These are phyloP conservation scores for Diacronema lutheri DNA, from an alignment of 78 protist species.

Conservation along the genomic window DNA sequence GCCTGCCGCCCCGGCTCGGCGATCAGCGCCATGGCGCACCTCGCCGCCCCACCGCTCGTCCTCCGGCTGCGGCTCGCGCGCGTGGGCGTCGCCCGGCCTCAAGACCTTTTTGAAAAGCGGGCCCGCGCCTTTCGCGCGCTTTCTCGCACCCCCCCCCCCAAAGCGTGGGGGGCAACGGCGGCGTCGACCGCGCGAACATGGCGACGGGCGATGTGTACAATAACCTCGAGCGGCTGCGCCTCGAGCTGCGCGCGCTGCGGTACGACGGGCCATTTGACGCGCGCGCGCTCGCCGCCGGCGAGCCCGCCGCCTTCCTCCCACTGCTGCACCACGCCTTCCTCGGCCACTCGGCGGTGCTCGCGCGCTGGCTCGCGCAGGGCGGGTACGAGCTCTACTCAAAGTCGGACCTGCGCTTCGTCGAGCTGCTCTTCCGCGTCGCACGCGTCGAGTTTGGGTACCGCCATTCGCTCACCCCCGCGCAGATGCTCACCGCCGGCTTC, in stretches of 20 bases:
- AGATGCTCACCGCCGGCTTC: conserved; percentile 18
- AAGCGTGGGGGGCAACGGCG: too few species aligned
- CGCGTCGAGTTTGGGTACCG: background rate
- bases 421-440: background rate
- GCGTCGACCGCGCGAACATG: too few species aligned
- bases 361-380: background rate
- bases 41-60: too few species aligned
- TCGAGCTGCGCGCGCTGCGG: background rate
- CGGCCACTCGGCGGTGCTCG: background rate
- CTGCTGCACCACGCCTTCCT: conserved; percentile 8
- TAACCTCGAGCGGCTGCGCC: background rate
- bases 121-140: too few species aligned
- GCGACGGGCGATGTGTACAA: too few species aligned
- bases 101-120: too few species aligned
- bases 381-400: conserved; percentile 19
- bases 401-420: conserved; percentile 24
- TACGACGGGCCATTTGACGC: background rate
- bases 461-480: conserved; percentile 6
- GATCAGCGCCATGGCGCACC: too few species aligned
- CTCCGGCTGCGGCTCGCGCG: too few species aligned
- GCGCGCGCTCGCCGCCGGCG: background rate
- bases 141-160: too few species aligned
- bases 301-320: conserved; percentile 10
- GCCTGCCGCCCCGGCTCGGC: too few species aligned
- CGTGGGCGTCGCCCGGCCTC: too few species aligned